These are phyloP conservation scores for Linum tenue DNA, from an alignment of 345 rosid species.

Conservation along the genomic window DNA sequence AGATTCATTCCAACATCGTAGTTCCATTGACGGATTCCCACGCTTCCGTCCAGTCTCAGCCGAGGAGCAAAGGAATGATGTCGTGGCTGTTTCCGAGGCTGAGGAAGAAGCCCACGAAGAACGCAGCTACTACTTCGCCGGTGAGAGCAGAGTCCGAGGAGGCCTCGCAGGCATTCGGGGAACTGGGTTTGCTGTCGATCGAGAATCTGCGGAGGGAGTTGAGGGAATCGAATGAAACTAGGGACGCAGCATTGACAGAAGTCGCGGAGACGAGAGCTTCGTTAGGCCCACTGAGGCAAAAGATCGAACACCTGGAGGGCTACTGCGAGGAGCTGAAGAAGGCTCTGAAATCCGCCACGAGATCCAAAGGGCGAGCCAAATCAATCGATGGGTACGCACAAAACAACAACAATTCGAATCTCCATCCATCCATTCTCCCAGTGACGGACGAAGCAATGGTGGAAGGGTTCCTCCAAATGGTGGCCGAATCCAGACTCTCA, in stretches of 20 bases:
- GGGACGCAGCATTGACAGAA: slow-evolving; percentile 65
- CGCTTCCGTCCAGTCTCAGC: slow-evolving; percentile 46
- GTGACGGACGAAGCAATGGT: slow-evolving; percentile 85
- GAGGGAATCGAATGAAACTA: slow-evolving; percentile 62
- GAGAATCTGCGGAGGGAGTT: slow-evolving; percentile 68
- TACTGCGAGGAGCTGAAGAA: slow-evolving; percentile 71
- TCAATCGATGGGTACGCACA: slow-evolving; percentile 26
- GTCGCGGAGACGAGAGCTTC: slow-evolving; percentile 76
- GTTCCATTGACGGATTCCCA: slow-evolving; percentile 72
- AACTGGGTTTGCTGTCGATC: slow-evolving; percentile 41
- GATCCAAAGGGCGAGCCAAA: slow-evolving; percentile 35
- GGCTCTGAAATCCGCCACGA: slow-evolving; percentile 59
- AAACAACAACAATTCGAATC: slow-evolving; percentile 16
- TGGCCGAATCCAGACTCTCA: slow-evolving; percentile 85
- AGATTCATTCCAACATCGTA: slow-evolving; percentile 47
- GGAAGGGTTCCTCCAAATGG: slow-evolving; percentile 87
- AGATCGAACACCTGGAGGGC: slow-evolving; percentile 70
- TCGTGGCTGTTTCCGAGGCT: slow-evolving; percentile 77
- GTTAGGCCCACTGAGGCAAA: slow-evolving; percentile 56
- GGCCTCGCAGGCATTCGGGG: slow-evolving; percentile 58
- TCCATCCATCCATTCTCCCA: slow-evolving; percentile 63
- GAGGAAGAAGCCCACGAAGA: slow-evolving; percentile 57
- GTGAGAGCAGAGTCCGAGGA: slow-evolving; percentile 66
- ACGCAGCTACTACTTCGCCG: slow-evolving; percentile 34
- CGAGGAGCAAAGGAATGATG: slow-evolving; percentile 51